phyloP scores from a whole-genome alignment of 805 yeast genomes.

The Saccharomycodes ludwigii region DNA sequence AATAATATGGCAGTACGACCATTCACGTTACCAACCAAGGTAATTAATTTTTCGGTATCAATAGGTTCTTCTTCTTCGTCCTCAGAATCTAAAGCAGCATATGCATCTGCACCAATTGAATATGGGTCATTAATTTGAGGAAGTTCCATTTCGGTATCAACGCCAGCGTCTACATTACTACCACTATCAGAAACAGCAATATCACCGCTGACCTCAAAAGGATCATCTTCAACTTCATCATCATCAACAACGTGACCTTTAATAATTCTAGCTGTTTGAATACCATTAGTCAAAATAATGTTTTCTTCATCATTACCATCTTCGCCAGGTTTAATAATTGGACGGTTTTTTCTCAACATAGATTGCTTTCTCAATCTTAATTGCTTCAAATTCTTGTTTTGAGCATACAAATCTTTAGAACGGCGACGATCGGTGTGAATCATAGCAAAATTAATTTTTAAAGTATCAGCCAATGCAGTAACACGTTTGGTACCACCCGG shows the following conservation, averaged over 20 bases:
- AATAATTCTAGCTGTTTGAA: constrained; percentile 92
- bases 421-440: constrained; percentile 97
- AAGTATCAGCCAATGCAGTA: constrained; percentile 92
- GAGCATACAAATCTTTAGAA: constrained; percentile 47
- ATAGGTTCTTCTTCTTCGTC: constrained; percentile 47
- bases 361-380: constrained; percentile 34
- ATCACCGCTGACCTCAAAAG: constrained; percentile 21
- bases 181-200: constrained; percentile 20
- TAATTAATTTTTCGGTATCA: constrained; percentile 71
- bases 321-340: constrained; percentile 29
- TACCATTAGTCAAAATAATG: constrained; percentile 59
- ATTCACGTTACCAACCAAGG: constrained; percentile 92
- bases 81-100: constrained; percentile 74
- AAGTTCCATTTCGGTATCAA: constrained; percentile 15
- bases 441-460: constrained; percentile 96
- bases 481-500: constrained; percentile 99
- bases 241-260: constrained; percentile 96
- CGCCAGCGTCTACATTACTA: constrained; percentile 14
- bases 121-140: constrained; percentile 28
- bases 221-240: constrained; percentile 35
- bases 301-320: constrained; percentile 48
- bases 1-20: constrained; percentile 84
- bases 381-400: constrained; percentile 25
- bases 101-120: constrained; percentile 72
- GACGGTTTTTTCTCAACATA: constrained; percentile 32